Base-by-base conservation (phyloP, 2,329 filamentous ascomycete genomes). In the Didymella keratinophila region DNA sequence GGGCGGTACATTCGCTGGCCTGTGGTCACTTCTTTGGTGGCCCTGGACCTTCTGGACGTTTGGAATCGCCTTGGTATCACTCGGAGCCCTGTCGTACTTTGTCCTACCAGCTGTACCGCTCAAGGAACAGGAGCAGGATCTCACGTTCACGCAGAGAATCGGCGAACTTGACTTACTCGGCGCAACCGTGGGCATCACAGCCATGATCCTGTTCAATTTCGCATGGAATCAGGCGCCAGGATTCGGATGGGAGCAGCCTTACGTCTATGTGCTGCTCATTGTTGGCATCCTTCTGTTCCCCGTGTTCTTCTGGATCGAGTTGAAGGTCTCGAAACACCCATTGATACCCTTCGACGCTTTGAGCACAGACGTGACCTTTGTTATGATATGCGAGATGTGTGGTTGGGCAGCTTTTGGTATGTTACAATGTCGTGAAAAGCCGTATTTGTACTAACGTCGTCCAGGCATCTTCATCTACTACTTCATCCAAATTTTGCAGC, bases 211-310 rank as follows among this genome's bases (percentile, higher is more conserved):
- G 18, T 81, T 90, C 74, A 89, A 89, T 69, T 85, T 90, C 64
- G 84, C 87, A 0, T 89, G 86, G 85, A 89, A 88, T 58, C 86
- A 90, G 68, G 87, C 84, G 0, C 82, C 85, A 0, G 78, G 85
- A 0, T 83, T 81, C 1, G 86, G 86, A 1, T 90, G 87, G 87
- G 64, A 75, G 1, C 78, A 79, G 7, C 78, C 84, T 0, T 86
- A 86, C 54, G 79, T 87, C n/a, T 83, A 84, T 58, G 76, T 83
- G 0, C 75, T 84, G 0, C 77, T 91, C 0, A 82, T 89, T 36
- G 59, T 88, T 2, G 87, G 87, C 0, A 56, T 85, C 2, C 36
- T 87, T 0, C 74, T 89, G 2, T 72, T 87, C 2, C 75, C 72
- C 0, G 66, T 80, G 1, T 91, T 91, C 68, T 80, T 86, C 50